phyloP scores from a whole-genome alignment of 768 basidiomycete species.

The Podaxis rugospora region DNA sequence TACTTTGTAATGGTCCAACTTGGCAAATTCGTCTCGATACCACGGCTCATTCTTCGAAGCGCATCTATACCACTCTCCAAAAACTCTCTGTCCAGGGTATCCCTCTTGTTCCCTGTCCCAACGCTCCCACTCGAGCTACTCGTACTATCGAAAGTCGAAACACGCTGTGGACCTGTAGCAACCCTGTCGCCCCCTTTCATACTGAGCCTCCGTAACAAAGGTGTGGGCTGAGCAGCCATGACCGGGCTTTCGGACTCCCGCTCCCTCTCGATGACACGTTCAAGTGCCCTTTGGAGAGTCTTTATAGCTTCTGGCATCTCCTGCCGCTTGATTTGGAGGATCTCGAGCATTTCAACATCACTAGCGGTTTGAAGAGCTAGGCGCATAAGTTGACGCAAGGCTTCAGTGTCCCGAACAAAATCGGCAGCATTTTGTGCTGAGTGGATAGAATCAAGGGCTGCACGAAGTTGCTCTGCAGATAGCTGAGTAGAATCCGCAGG shows the following conservation, averaged over 20 bases:
- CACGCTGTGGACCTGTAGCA: slow-evolving; percentile 12
- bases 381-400: slow-evolving; percentile 56
- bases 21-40: slow-evolving; percentile 42
- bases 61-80: slow-evolving; percentile 72
- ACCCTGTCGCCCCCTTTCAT: slow-evolving; percentile 12
- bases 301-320: slow-evolving; percentile 83
- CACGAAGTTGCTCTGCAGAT: slow-evolving; percentile 17
- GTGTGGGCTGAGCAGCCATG: not conserved
- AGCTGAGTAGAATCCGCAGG: not conserved
- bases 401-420: slow-evolving; percentile 44
- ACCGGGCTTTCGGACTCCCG: slow-evolving; percentile 23
- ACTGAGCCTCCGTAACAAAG: slow-evolving; percentile 15
- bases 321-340: slow-evolving; percentile 56
- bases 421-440: slow-evolving; percentile 35
- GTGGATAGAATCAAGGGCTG: slow-evolving; percentile 22
- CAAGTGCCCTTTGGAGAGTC: slow-evolving; percentile 58
- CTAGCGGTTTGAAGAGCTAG: slow-evolving; percentile 50
- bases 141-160: slow-evolving; percentile 21
- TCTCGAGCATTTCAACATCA: slow-evolving; percentile 60
- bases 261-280: slow-evolving; percentile 33
- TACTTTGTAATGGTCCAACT: slow-evolving; percentile 69
- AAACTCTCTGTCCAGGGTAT: slow-evolving; percentile 62
- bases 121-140: slow-evolving; percentile 16
- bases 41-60: slow-evolving; percentile 53
- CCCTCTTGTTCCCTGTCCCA: slow-evolving; percentile 2